Evolutionary conservation across 2,329 filamentous ascomycete species (phyloP).

Genomic region (Ophiosphaerella herpotricha): DNA sequence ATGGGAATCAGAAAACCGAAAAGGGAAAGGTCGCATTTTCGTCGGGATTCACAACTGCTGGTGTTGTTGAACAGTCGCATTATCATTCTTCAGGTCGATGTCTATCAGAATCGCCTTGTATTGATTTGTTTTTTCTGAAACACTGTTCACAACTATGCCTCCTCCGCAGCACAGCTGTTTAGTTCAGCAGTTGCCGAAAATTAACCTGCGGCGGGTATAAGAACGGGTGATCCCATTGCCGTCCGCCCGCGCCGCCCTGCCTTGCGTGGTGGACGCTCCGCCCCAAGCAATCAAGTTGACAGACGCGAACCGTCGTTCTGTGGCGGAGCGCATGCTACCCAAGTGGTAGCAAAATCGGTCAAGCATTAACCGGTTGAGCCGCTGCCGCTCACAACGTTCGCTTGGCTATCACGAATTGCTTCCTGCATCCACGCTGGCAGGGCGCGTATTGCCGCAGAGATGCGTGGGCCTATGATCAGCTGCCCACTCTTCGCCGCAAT

Average conservation of each 20-base stretch:
- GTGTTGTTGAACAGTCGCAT: no score
- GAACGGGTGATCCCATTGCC: background rate
- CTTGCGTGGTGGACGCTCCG: background rate
- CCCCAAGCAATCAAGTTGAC: background rate
- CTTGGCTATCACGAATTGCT: conserved; percentile 35
- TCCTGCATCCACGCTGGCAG: conserved; percentile 44
- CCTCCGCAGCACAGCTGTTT: background rate
- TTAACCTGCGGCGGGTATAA: background rate
- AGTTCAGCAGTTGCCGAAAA: background rate
- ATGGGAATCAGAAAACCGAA: conserved; percentile 1
- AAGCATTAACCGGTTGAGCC: conserved; percentile 21
- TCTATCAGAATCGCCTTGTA: background rate
- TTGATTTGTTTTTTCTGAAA: background rate
- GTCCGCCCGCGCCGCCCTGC: background rate
- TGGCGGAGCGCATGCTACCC: background rate
- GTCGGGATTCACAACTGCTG: conserved; percentile 1
- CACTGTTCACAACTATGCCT: background rate
- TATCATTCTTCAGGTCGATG: background rate
- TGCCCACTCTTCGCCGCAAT: conserved; percentile 48
- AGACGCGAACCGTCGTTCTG: background rate
- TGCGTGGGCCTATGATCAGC: conserved; percentile 43
- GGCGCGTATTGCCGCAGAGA: conserved; percentile 31
- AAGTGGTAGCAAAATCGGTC: background rate
- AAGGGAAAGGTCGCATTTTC: conserved; percentile 5
- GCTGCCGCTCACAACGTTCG: conserved; percentile 32